These are phyloP conservation scores for Penicillium pancosmium DNA, from an alignment of 495 filamentous ascomycete genomes.

Conservation along the genomic window DNA sequence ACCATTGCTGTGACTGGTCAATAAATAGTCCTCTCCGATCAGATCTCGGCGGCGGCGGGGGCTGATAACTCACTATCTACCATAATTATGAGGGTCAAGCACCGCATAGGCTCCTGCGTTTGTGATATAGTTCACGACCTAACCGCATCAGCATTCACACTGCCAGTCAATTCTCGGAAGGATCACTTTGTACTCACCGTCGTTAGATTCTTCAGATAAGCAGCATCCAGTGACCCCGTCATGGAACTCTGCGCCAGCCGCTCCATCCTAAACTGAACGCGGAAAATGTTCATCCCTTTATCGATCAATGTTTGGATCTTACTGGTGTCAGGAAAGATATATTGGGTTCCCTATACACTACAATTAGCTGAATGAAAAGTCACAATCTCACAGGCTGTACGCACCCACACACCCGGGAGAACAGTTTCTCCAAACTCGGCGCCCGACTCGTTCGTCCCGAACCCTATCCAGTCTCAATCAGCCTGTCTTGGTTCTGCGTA, in stretches of 20 bases:
- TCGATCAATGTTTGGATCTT: slow-evolving; percentile 58
- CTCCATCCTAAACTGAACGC: slow-evolving; percentile 71
- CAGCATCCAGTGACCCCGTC: slow-evolving; percentile 40
- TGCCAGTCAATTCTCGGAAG: not conserved
- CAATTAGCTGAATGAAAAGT: slow-evolving; percentile 36
- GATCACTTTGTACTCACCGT: slow-evolving; percentile 31
- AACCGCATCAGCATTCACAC: slow-evolving; percentile 5
- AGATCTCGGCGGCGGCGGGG: not conserved
- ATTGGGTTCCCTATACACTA: slow-evolving; percentile 50
- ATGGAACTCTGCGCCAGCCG: slow-evolving; percentile 57
- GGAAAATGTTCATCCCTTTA: slow-evolving; percentile 70
- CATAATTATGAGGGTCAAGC: slow-evolving; percentile 72
- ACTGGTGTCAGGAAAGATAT: slow-evolving; percentile 58
- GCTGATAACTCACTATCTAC: slow-evolving; percentile 41
- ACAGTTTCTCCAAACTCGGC: slow-evolving; percentile 29
- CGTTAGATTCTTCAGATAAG: slow-evolving; percentile 45
- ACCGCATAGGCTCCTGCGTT: slow-evolving; percentile 64
- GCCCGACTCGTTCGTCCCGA: slow-evolving; percentile 32
- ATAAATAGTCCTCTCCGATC: not conserved
- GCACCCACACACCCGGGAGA: slow-evolving; percentile 28
- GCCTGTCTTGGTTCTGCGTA: not conserved
- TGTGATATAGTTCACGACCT: slow-evolving; percentile 65
- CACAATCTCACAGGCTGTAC: not conserved
- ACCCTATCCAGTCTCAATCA: slow-evolving; percentile 22
- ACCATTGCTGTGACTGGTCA: slow-evolving; percentile 50